Evolutionary conservation across 139 green algal genomes (phyloP).

Genomic region (Chlamydomonas sp.): DNA sequence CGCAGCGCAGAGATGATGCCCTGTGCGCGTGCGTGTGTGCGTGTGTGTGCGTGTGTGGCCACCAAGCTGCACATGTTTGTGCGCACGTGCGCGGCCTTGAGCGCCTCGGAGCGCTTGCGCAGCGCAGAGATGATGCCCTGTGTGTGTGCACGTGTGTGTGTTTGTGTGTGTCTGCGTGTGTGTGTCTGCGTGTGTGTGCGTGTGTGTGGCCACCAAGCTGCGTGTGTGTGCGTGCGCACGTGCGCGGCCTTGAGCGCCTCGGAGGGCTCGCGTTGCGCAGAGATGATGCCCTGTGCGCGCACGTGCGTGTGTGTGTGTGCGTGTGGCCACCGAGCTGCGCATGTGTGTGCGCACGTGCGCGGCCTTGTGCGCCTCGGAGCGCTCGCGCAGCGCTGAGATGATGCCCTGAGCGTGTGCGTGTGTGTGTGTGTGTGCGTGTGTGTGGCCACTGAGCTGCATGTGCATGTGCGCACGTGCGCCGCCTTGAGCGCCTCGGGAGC

Average conservation of each 20-base stretch:
- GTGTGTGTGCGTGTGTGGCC: background rate
- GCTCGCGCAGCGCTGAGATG: constrained; percentile 55
- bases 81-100: constrained; percentile 68
- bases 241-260: constrained; percentile 54
- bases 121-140: constrained; percentile 79
- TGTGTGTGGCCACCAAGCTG: too few species aligned
- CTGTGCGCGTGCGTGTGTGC: too few species aligned
- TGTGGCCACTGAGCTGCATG: too few species aligned
- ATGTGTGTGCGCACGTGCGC: too few species aligned
- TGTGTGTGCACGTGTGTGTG: too few species aligned
- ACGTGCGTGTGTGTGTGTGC: too few species aligned
- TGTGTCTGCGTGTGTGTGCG: too few species aligned
- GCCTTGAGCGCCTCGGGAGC: constrained; percentile 44
- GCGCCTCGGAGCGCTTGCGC: constrained; percentile 35
- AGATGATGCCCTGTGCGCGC: constrained; percentile 83
- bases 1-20: constrained; percentile 78
- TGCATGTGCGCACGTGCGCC: constrained; percentile 63
- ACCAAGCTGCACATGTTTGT: too few species aligned
- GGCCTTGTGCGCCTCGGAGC: constrained; percentile 43
- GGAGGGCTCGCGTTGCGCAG: constrained; percentile 49
- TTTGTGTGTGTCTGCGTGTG: too few species aligned
- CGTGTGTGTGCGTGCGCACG: too few species aligned
- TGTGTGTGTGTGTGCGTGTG: too few species aligned
- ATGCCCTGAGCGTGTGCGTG: constrained; percentile 84
- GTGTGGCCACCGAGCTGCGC: background rate